Conservation (phyloP, 805 yeast genomes). For the Suhomyces xylopsoci region DNA sequence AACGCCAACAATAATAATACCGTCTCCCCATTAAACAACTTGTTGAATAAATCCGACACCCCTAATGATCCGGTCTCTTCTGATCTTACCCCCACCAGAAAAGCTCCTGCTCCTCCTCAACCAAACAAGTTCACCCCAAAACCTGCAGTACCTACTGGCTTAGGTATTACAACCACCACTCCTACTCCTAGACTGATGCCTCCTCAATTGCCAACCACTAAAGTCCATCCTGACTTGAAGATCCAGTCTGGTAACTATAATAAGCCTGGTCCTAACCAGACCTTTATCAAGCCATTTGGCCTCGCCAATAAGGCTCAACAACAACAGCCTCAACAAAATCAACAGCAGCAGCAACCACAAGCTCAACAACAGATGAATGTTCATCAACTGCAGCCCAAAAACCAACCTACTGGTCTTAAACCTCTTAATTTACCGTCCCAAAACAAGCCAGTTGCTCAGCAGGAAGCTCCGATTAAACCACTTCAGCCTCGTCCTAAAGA, state of each 20-base stretch:
- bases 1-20: background rate
- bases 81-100: constrained; percentile 46
- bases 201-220: constrained; percentile 26
- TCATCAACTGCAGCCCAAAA: background rate
- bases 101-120: constrained; percentile 55
- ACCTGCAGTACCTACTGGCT: constrained; percentile 17
- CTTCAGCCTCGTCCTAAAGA: constrained; percentile 19
- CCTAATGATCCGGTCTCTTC: background rate
- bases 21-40: constrained; percentile 33
- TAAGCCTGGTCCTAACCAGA: constrained; percentile 11
- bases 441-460: background rate
- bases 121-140: constrained; percentile 8
- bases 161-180: constrained; percentile 21
- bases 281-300: constrained; percentile 19
- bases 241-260: constrained; percentile 26
- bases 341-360: constrained; percentile 6
- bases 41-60: constrained; percentile 23
- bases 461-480: constrained; percentile 24
- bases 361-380: constrained; percentile 6
- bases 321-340: constrained; percentile 26
- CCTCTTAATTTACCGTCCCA: constrained; percentile 10
- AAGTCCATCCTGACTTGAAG: constrained; percentile 29
- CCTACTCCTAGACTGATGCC: constrained; percentile 26
- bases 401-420: constrained; percentile 8
- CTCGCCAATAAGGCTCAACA: constrained; percentile 5